Percentiles rank a stretch among this genome's conserved stretches.
phyloP scores from a whole-genome alignment of 768 basidiomycete species.

The Antrodiella citrinella region DNA sequence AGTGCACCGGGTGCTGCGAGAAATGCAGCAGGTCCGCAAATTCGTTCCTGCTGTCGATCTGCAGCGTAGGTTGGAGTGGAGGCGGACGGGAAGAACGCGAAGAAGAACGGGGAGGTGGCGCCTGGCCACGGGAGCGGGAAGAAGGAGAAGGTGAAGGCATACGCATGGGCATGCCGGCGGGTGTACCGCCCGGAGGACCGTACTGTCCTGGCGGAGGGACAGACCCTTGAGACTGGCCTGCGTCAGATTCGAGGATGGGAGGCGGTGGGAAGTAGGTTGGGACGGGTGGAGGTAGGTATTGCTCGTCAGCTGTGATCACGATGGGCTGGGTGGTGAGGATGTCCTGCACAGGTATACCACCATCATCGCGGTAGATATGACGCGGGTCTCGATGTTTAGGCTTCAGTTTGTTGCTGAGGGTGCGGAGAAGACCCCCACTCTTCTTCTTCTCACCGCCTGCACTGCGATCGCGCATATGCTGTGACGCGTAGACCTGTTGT shows the following conservation, averaged over 20 bases:
- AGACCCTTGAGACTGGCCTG: not conserved
- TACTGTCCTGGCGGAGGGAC: not conserved
- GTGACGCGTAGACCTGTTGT: not conserved
- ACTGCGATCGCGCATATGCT: not conserved
- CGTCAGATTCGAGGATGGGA: not conserved
- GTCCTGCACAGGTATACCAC: not conserved
- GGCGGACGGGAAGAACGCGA: not conserved
- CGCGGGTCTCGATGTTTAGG: conserved; percentile 1
- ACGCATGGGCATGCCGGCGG: not conserved
- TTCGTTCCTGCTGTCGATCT: conserved; percentile 16
- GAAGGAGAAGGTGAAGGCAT: not conserved
- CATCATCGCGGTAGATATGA: not conserved
- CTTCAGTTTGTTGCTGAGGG: conserved; percentile 25
- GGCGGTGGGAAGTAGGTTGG: not conserved
- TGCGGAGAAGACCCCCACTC: conserved; percentile 37
- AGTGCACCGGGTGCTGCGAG: conserved; percentile 55
- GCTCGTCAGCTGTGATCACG: not conserved
- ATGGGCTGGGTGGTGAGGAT: not conserved
- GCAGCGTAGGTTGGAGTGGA: conserved; percentile 13
- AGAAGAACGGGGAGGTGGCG: not conserved
- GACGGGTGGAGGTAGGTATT: not conserved
- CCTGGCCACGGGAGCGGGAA: not conserved
- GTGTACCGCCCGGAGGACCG: not conserved
- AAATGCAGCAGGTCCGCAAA: conserved; percentile 53
- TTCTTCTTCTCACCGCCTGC: conserved; percentile 20